Percentiles rank a stretch among this genome's conserved stretches.
Conservation (phyloP, 2,329 filamentous ascomycete species). For the Calonectria leucothoes region DNA sequence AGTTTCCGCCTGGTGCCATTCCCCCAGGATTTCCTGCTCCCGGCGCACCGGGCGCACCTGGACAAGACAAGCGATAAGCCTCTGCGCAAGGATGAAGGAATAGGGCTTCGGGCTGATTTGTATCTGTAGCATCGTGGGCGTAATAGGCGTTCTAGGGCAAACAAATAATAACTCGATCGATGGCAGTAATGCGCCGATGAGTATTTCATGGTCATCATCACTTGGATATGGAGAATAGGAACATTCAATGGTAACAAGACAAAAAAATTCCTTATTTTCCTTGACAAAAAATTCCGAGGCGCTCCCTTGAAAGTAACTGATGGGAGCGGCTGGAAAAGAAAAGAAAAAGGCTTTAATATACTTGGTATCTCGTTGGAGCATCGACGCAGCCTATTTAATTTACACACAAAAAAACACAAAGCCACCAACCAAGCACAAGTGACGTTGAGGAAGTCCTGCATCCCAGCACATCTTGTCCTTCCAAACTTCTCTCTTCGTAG, state of each 20-base stretch:
- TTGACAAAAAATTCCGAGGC: not conserved
- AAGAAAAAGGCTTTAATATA: slow-evolving; percentile 15
- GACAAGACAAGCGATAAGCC: slow-evolving; percentile 53
- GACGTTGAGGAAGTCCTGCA: slow-evolving; percentile 31
- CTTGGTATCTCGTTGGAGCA: slow-evolving; percentile 20
- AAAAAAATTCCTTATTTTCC: not conserved
- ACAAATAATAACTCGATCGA: slow-evolving; percentile 13
- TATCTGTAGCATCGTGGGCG: slow-evolving; percentile 42
- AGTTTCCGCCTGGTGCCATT: slow-evolving; percentile 54
- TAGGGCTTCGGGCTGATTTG: slow-evolving; percentile 31
- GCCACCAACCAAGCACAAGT: slow-evolving; percentile 13
- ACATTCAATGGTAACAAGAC: not conserved
- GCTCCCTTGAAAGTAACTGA: not conserved
- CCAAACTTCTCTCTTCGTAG: slow-evolving; percentile 1
- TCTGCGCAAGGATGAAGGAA: not conserved
- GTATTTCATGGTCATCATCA: not conserved
- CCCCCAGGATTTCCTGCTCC: slow-evolving; percentile 50
- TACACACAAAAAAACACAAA: slow-evolving; percentile 35
- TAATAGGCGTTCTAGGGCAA: slow-evolving; percentile 46
- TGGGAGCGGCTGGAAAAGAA: not conserved
- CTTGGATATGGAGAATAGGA: slow-evolving; percentile 15
- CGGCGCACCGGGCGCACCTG: slow-evolving; percentile 50
- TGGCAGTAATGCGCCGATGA: slow-evolving; percentile 12
- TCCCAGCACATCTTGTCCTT: slow-evolving; percentile 26
- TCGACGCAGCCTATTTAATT: slow-evolving; percentile 31